Evolutionary conservation across 352 stramenopile species (phyloP).

Genomic region (Pythium utonaiense): DNA sequence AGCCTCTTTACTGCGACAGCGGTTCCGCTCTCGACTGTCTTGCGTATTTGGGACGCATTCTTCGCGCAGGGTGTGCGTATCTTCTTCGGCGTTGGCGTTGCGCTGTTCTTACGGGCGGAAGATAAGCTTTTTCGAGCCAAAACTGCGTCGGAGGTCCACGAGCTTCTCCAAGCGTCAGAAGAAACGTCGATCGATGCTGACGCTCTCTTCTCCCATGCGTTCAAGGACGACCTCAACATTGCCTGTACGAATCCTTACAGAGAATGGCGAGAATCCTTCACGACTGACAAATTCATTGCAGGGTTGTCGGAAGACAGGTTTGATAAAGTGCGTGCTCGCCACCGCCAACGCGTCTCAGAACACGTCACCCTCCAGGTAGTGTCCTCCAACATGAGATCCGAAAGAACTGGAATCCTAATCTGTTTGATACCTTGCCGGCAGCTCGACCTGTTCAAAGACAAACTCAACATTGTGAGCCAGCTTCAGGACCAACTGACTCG

Average conservation of each 20-base stretch:
- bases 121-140: conserved; percentile 67
- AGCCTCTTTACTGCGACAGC: conserved; percentile 67
- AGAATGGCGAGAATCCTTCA: too few species aligned
- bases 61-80: conserved; percentile 69
- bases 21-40: conserved; percentile 69
- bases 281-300: conserved; percentile 10
- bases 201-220: conserved; percentile 62
- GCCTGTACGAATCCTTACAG: conserved; percentile 52
- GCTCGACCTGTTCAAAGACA: conserved; percentile 50
- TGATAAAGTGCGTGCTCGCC: conserved; percentile 43
- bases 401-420: neutral
- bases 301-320: conserved; percentile 67
- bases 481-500: conserved; percentile 46
- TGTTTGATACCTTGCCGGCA: neutral
- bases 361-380: conserved; percentile 45
- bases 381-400: neutral
- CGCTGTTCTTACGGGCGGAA: conserved; percentile 62
- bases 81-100: conserved; percentile 67
- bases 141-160: conserved; percentile 40
- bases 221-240: conserved; percentile 81
- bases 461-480: conserved; percentile 51
- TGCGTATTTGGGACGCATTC: conserved; percentile 78
- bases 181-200: conserved; percentile 68
- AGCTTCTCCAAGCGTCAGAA: conserved; percentile 50
- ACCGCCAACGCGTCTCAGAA: conserved; percentile 58